Evolutionary conservation across 805 yeast genomes (phyloP), one percentile per base, ranked within the genome.

Genomic region (Saturnispora halmiae): DNA sequence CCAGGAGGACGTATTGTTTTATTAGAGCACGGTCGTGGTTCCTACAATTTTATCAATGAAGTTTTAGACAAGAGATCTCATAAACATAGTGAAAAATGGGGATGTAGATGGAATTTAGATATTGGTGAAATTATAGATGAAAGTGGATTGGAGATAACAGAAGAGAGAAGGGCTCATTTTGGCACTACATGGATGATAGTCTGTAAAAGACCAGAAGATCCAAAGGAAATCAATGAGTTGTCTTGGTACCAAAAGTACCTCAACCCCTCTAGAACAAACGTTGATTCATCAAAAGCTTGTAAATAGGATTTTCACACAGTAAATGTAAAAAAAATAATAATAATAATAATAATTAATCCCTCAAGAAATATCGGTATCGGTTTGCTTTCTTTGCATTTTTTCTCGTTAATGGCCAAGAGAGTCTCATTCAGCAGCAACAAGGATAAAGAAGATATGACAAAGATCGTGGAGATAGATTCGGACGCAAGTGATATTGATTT

Each of bases 71-170:
- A 75, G 45, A 70, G 92, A 47, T 88, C 96, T 3, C 87, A 77
- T 46, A 74, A 76, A 50, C 79, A 96, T 61, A 74, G 88, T 64
- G 75, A 81, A 44, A 77, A 80, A 3, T 92, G 97, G 96, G 98
- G 96, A 1, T 92, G 98, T 61, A 69, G 97, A 55, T 92, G 97
- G 96, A 92, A 92, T 56, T 65, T 92, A 47, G 97, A 92, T 56
- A 84, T 92, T 49, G 94, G 88, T 19, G 94, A 82, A 51, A 68
- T 92, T 31, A 70, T 92, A 21, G 88, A 82, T 55, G 77, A 77
- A 44, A 79, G 94, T 6, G 95, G 94, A 0, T 66, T 92, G 42
- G 88, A 82, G 49, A 73, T 92, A 33, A 84, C 87, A 2, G 78
- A 76, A 50, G 90, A 84, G 53, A 76, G 75, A 47, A 69, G 95